Evolutionary conservation across 257 asterid genomes (phyloP).

Genomic region (Cordia subcordata): DNA sequence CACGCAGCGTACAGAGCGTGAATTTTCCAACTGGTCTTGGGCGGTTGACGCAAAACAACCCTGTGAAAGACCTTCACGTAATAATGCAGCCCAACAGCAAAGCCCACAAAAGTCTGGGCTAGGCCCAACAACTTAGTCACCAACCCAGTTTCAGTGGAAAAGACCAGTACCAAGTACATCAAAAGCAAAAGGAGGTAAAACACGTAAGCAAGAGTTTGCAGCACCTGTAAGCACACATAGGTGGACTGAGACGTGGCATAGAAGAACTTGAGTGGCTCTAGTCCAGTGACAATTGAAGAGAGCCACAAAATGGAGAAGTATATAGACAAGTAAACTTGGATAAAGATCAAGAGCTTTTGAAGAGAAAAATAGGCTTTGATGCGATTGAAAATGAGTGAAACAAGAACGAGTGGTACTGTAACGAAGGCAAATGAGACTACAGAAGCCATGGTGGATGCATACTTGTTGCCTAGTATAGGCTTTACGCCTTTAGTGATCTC

Average conservation of each 20-base stretch:
- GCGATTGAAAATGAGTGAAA: constrained; percentile 58
- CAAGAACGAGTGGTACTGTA: constrained; percentile 63
- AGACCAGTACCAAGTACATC: constrained; percentile 75
- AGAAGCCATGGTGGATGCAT: constrained; percentile 71
- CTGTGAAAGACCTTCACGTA: constrained; percentile 80
- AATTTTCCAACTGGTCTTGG: constrained; percentile 74
- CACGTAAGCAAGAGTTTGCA: constrained; percentile 67
- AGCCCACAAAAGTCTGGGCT: constrained; percentile 86
- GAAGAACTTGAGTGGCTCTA: constrained; percentile 79
- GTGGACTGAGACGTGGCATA: constrained; percentile 87
- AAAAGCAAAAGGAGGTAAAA: constrained; percentile 79
- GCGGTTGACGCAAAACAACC: constrained; percentile 78
- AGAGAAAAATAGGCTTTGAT: constrained; percentile 83
- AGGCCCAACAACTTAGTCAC: constrained; percentile 57
- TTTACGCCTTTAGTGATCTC: constrained; percentile 72
- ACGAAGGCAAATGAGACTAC: constrained; percentile 64
- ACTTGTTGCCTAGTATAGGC: constrained; percentile 76
- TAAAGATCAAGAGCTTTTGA: constrained; percentile 69
- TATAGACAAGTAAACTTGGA: constrained; percentile 75
- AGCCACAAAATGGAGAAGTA: constrained; percentile 76
- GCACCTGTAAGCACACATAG: constrained; percentile 62
- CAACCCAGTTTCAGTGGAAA: constrained; percentile 67
- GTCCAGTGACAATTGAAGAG: constrained; percentile 66
- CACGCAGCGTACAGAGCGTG: constrained; percentile 81
- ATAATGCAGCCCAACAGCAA: constrained; percentile 84